A percentile compares a stretch with the other conserved stretches of the same genome.
These are phyloP conservation scores for Lumnitzera littorea DNA, from an alignment of 345 rosid species.

Conservation along the genomic window DNA sequence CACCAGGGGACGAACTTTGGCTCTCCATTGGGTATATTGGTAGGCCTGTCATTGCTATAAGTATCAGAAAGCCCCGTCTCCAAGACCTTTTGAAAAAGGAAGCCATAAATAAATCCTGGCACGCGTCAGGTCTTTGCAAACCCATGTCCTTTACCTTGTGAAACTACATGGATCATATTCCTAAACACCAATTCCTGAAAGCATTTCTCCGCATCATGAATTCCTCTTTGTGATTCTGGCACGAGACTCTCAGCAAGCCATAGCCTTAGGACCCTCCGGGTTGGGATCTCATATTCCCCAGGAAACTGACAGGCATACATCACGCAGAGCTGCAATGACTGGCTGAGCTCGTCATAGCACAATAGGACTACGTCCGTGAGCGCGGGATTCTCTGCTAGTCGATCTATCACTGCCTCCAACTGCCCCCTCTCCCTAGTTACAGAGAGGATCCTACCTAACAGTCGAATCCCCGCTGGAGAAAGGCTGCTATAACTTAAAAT, in stretches of 20 bases:
- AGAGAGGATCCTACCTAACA: not conserved
- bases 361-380: not conserved
- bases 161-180: constrained; percentile 14
- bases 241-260: constrained; percentile 29
- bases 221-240: not conserved
- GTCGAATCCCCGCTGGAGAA: not conserved
- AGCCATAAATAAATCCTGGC: constrained; percentile 6
- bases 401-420: not conserved
- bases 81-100: constrained; percentile 1
- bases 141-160: constrained; percentile 11
- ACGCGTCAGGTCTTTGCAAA: constrained; percentile 16
- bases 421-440: no score
- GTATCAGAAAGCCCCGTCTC: not conserved
- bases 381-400: not conserved
- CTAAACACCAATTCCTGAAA: constrained; percentile 10
- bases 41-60: no score
- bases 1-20: no score
- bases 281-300: constrained; percentile 14
- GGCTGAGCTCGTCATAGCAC: constrained; percentile 4
- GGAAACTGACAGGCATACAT: constrained; percentile 30
- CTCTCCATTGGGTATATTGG: not conserved
- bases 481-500: not conserved
- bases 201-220: constrained; percentile 1
- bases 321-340: constrained; percentile 9
- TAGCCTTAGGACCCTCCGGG: constrained; percentile 22